These are phyloP conservation scores for Annulohypoxylon bovei DNA, from an alignment of 495 filamentous ascomycete species.

Conservation along the genomic window DNA sequence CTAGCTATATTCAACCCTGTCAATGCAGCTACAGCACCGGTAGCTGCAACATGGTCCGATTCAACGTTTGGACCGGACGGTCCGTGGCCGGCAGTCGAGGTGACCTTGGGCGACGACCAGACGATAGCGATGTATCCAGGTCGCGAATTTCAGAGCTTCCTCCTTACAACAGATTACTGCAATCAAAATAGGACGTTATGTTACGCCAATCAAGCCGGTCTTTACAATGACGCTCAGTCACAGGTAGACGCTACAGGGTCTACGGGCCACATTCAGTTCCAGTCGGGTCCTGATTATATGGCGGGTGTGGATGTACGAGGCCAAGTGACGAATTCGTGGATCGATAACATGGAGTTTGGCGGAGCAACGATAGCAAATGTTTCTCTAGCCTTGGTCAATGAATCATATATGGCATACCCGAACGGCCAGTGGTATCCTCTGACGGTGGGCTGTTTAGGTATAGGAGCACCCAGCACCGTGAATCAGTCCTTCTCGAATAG, in stretches of 20 bases:
- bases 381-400: conserved; percentile 36
- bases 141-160: conserved; percentile 41
- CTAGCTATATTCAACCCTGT: conserved; percentile 29
- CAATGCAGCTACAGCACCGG: conserved; percentile 27
- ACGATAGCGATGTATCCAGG: conserved; percentile 50
- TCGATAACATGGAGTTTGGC: conserved; percentile 39
- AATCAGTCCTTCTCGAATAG: conserved; percentile 46
- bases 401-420: conserved; percentile 44
- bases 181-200: conserved; percentile 38
- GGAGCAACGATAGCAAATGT: conserved; percentile 35
- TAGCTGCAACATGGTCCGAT: conserved; percentile 43
- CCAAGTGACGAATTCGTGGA: conserved; percentile 32
- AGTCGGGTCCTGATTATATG: conserved; percentile 38
- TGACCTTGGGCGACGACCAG: conserved; percentile 44
- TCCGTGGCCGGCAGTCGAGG: conserved; percentile 50
- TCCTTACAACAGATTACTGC: conserved; percentile 47
- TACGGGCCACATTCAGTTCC: conserved; percentile 30
- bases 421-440: conserved; percentile 49
- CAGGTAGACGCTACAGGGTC: conserved; percentile 44
- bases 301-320: conserved; percentile 33
- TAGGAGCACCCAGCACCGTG: conserved; percentile 46
- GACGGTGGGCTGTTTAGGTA: conserved; percentile 48
- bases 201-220: conserved; percentile 38
- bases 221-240: conserved; percentile 42
- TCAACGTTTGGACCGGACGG: conserved; percentile 50